These are phyloP conservation scores for Tilletiopsis washingtonensis DNA, from an alignment of 1,284 basidiomycete species.

Conservation along the genomic window DNA sequence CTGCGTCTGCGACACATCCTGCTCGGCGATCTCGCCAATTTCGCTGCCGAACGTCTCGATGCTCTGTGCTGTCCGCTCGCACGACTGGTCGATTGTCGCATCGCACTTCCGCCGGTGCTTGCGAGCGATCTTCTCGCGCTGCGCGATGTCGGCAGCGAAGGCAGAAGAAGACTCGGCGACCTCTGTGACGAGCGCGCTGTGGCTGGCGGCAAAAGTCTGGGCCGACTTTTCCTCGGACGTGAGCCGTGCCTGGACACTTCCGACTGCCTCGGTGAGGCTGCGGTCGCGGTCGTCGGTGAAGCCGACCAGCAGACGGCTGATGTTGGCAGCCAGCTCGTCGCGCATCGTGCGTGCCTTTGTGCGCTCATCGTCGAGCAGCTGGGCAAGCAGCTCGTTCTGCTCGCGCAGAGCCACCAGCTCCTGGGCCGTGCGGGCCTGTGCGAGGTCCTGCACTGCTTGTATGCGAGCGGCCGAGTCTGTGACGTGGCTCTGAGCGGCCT, in stretches of 20 bases:
- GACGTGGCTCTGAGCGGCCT: slow-evolving; percentile 59
- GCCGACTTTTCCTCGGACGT: background rate
- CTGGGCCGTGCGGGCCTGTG: slow-evolving; percentile 54
- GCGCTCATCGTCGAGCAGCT: slow-evolving; percentile 62
- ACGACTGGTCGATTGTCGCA: too few species aligned
- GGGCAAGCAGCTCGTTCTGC: slow-evolving; percentile 64
- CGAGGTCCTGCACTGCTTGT: slow-evolving; percentile 49
- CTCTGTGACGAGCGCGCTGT: too few species aligned
- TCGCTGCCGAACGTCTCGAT: too few species aligned
- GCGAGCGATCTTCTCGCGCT: too few species aligned
- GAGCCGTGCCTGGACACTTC: slow-evolving; percentile 52
- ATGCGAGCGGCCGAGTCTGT: slow-evolving; percentile 53
- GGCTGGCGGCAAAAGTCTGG: background rate
- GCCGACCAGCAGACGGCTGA: slow-evolving; percentile 63
- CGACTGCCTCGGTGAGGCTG: slow-evolving; percentile 59
- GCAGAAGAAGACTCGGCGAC: too few species aligned
- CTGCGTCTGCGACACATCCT: too few species aligned
- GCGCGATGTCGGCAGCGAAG: too few species aligned
- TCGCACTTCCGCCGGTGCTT: too few species aligned
- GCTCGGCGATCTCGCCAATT: too few species aligned
- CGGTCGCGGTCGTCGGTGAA: slow-evolving; percentile 64
- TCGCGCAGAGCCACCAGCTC: slow-evolving; percentile 58
- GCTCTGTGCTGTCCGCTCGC: too few species aligned
- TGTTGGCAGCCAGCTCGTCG: slow-evolving; percentile 63
- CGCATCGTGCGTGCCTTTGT: slow-evolving; percentile 60